A percentile compares a stretch with the other conserved stretches of the same genome.
Conservation (phyloP, 106 monocot species). For the Allium sativum region DNA sequence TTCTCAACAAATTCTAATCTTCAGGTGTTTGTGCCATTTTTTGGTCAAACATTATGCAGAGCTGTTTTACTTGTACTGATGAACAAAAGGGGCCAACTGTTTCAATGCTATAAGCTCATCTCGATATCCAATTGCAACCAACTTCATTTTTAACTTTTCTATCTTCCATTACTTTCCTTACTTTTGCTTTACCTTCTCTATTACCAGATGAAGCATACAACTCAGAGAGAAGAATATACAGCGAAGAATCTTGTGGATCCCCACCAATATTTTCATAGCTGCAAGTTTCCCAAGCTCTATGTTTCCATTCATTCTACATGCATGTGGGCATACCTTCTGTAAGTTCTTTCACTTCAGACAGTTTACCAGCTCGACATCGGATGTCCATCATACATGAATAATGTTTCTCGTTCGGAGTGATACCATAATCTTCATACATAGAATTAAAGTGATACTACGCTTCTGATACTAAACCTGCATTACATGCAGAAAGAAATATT, state of each 20-base stretch:
- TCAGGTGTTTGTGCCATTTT: too few relatives aligned
- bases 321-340: constrained; percentile 20
- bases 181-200: constrained; percentile 7
- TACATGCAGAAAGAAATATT: constrained; percentile 26
- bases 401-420: constrained; percentile 26
- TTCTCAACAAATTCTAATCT: too few relatives aligned
- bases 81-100: too few relatives aligned
- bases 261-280: constrained; percentile 19
- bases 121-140: constrained; percentile 27
- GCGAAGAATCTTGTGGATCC: constrained; percentile 21
- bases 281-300: constrained; percentile 18
- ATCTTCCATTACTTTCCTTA: constrained; percentile 25
- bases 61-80: too few relatives aligned
- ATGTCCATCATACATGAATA: constrained; percentile 28
- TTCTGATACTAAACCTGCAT: constrained; percentile 31
- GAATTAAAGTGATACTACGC: constrained; percentile 21
- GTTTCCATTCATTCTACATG: constrained; percentile 28
- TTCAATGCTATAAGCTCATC: neutral
- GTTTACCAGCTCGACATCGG: constrained; percentile 21
- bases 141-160: constrained; percentile 21
- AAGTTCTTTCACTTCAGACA: constrained; percentile 22
- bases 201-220: constrained; percentile 21
- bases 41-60: too few relatives aligned
- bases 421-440: constrained; percentile 18
- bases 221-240: constrained; percentile 24